These are phyloP conservation scores for Halophytophthora polymorphica DNA, from an alignment of 352 stramenopile species.

Conservation along the genomic window DNA sequence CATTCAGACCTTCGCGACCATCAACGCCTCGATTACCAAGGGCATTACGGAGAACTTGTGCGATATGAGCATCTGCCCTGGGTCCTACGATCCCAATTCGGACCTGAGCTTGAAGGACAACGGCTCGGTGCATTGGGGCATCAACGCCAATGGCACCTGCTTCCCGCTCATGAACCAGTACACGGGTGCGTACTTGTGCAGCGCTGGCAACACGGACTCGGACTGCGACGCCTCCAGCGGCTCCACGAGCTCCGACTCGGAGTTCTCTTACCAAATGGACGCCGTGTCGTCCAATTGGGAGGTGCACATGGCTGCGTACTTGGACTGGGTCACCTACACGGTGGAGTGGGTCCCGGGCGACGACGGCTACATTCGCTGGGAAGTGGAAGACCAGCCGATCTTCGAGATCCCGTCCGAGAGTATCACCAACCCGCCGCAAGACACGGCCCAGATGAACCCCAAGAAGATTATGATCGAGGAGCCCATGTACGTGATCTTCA, in stretches of 20 bases:
- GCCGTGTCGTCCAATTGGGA: conserved; percentile 81
- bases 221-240: conserved; percentile 8
- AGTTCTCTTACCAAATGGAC: conserved; percentile 70
- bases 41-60: conserved; percentile 22
- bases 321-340: conserved; percentile 46
- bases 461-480: conserved; percentile 83
- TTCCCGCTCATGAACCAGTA: conserved; percentile 32
- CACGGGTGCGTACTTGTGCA: conserved; percentile 26
- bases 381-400: conserved; percentile 70
- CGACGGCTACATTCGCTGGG: conserved; percentile 31
- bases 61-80: conserved; percentile 10
- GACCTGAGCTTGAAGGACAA: conserved; percentile 13
- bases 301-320: conserved; percentile 61
- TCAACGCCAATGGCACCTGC: conserved; percentile 29
- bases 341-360: conserved; percentile 33
- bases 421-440: conserved; percentile 34
- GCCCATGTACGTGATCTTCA: conserved; percentile 87
- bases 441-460: conserved; percentile 35
- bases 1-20: conserved; percentile 4
- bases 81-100: conserved; percentile 14
- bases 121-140: conserved; percentile 14
- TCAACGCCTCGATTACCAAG: conserved; percentile 6
- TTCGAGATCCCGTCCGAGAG: conserved; percentile 64
- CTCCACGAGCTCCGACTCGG: conserved; percentile 3
- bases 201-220: conserved; percentile 18